These are phyloP conservation scores for Botrytis pseudocinerea DNA, from an alignment of 2,329 filamentous ascomycete genomes.

Conservation along the genomic window DNA sequence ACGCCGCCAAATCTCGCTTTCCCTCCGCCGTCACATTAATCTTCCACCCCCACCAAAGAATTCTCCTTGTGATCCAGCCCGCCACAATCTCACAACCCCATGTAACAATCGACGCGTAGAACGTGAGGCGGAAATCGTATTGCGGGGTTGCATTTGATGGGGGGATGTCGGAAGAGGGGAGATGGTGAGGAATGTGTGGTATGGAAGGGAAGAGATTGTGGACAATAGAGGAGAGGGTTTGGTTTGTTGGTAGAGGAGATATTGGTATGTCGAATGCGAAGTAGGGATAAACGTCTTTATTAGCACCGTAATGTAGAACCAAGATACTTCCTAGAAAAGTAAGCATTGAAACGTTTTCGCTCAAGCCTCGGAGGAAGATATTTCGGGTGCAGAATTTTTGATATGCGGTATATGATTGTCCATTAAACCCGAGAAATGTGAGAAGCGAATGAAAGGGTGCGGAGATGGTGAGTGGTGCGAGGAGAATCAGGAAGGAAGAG, in stretches of 20 bases:
- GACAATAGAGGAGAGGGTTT: constrained; percentile 9
- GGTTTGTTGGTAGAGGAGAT: constrained; percentile 8
- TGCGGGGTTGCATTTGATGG: constrained; percentile 40
- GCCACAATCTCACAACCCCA: constrained; percentile 68
- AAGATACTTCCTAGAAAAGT: constrained; percentile 65
- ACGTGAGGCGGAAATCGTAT: constrained; percentile 65
- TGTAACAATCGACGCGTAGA: constrained; percentile 62
- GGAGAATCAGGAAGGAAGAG: constrained; percentile 61
- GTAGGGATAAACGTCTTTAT: constrained; percentile 69
- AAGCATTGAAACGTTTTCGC: constrained; percentile 69
- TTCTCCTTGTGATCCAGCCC: constrained; percentile 57
- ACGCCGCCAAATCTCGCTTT: constrained; percentile 62
- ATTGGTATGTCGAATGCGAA: constrained; percentile 59
- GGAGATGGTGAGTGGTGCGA: constrained; percentile 66
- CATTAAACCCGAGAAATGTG: constrained; percentile 54
- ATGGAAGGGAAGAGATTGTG: background rate
- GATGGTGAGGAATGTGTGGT: background rate
- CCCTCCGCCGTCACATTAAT: constrained; percentile 66
- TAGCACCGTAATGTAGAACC: constrained; percentile 65
- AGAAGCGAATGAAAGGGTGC: constrained; percentile 57
- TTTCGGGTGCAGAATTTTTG: constrained; percentile 66
- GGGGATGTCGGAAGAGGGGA: background rate
- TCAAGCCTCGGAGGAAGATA: constrained; percentile 66
- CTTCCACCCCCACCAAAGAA: constrained; percentile 59
- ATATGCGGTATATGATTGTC: constrained; percentile 62